Base-by-base conservation (phyloP, 306 rosid genomes). In the Vigna mungo region DNA sequence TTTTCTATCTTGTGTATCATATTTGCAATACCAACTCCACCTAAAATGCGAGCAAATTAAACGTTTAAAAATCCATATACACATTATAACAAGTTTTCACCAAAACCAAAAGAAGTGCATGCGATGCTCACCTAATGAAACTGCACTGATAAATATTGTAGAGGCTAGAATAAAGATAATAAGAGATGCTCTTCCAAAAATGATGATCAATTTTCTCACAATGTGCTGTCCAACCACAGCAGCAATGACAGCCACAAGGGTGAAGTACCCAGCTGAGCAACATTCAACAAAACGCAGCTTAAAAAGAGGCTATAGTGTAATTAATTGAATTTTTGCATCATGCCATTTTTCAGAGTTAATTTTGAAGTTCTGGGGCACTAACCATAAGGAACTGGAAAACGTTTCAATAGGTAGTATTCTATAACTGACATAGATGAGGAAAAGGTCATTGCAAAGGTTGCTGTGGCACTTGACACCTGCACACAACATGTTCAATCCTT, bases 351-450 rank as follows among this genome's bases (percentile, higher is more conserved):
- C 41, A 65, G 37, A 14, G 32, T 70, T 37, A 77, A 5, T 2
- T 41, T 16, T 16, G 16, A 52, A 52, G 55, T 44, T 81, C 1
- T 61, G 1, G 0, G 14, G 66, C 21, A 78, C 87, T 13, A 66
- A 92, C 98, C 98, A 52, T 92, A 90, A 25, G 96, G 96, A 76
- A 95, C 79, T 6, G 98, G 97, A 77, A 95, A 95, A 79, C 96
- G 97, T 72, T 87, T 89, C 25, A 95, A 83, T 23, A 95, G 86
- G 79, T 90, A 92, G 85, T 95, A 95, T 85, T 95, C 97, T 49
- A 95, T 91, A 6, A 95, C 97, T 58, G 98, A 95, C 97, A 95
- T 95, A 12, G 98, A 95, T 7, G 98, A 92, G 16, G 98, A 95
- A 82, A 95, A 95, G 68, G 87, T 88, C 98, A 92, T 95, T 54